phyloP scores from a whole-genome alignment of 495 filamentous ascomycete species.

The Podospora australis region DNA sequence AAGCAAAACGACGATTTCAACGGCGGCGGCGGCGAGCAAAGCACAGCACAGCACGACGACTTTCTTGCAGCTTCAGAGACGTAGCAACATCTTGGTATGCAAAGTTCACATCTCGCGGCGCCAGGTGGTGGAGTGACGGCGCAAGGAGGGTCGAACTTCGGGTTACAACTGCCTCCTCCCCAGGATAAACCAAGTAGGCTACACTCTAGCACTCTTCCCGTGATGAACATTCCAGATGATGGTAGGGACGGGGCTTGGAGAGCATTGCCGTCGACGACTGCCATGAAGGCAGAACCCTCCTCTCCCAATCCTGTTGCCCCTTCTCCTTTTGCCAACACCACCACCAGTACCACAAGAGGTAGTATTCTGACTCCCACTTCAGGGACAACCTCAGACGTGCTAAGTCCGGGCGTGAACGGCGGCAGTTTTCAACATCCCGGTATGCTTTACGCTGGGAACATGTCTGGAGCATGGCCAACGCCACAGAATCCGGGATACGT shows the following conservation, averaged over 20 bases:
- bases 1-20: too few species aligned
- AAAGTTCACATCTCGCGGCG: too few species aligned
- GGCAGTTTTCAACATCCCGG: conserved; percentile 41
- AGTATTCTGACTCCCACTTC: conserved; percentile 39
- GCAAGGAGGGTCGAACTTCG: too few species aligned
- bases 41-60: too few species aligned
- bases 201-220: conserved; percentile 23
- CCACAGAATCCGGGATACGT: conserved; percentile 49
- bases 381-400: conserved; percentile 49
- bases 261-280: conserved; percentile 4
- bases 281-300: neutral
- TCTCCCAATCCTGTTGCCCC: conserved; percentile 22
- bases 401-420: conserved; percentile 54
- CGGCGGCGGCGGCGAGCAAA: too few species aligned
- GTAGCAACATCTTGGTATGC: too few species aligned
- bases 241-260: conserved; percentile 6
- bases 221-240: conserved; percentile 11
- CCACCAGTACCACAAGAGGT: conserved; percentile 42
- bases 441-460: conserved; percentile 45
- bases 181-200: conserved; percentile 44
- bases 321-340: conserved; percentile 40
- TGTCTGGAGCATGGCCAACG: conserved; percentile 44
- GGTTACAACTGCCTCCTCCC: too few species aligned
- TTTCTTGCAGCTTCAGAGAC: too few species aligned
- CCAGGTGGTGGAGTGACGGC: too few species aligned